These are phyloP conservation scores for Thamnidium elegans DNA, from an alignment of 192 early-diverging fungal genomes.

Conservation along the genomic window DNA sequence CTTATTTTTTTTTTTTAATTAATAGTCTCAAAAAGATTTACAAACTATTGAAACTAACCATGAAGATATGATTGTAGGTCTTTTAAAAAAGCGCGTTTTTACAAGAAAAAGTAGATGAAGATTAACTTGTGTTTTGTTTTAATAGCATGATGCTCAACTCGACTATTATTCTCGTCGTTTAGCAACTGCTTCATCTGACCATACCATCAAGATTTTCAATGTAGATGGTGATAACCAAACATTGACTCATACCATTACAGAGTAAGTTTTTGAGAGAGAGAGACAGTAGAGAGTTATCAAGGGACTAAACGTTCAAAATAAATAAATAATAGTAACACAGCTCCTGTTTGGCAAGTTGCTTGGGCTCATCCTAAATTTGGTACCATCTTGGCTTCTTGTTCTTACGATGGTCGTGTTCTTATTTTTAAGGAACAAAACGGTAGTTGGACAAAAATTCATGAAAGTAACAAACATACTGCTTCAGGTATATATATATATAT, in stretches of 20 bases:
- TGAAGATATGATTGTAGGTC: constrained; percentile 83
- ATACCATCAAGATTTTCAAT: constrained; percentile 91
- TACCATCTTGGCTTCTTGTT: constrained; percentile 91
- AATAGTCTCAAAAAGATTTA: constrained; percentile 26
- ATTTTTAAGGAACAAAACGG: constrained; percentile 94
- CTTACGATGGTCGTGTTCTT: constrained; percentile 92
- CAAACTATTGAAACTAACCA: constrained; percentile 81
- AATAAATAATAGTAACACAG: constrained; percentile 74
- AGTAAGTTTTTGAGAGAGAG: constrained; percentile 43
- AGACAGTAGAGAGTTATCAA: not conserved
- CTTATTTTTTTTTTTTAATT: no score
- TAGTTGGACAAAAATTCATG: constrained; percentile 75
- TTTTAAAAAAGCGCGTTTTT: not conserved
- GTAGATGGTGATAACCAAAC: constrained; percentile 72
- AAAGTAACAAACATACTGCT: constrained; percentile 84
- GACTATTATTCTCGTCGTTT: constrained; percentile 78
- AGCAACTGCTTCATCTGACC: constrained; percentile 98
- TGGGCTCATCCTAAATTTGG: constrained; percentile 99
- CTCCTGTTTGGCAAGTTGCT: constrained; percentile 98
- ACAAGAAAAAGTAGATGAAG: not conserved
- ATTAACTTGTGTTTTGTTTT: not conserved
- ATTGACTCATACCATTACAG: constrained; percentile 65
- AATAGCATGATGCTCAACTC: constrained; percentile 61
- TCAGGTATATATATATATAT: constrained; percentile 61
- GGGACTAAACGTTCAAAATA: no score